Percentiles rank a stretch among this genome's conserved stretches.
Evolutionary conservation across 176 grass and related monocot species (phyloP).

Genomic region (Triticum urartu): DNA sequence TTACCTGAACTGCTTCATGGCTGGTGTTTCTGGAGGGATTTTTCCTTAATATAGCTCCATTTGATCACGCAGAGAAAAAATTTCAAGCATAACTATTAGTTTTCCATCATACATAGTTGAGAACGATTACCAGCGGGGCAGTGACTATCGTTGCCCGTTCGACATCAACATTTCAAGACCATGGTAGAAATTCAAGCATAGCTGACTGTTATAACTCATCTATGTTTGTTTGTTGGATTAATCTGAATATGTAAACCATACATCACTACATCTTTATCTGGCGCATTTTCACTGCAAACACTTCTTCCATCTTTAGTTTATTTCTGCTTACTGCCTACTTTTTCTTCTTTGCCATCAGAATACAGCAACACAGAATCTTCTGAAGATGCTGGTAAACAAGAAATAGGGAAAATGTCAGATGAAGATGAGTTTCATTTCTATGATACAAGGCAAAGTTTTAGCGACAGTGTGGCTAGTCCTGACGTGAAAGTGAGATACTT

Average conservation of each 20-base stretch:
- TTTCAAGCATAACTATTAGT: background rate
- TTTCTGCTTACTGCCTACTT: constrained; percentile 6
- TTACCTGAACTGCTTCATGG: background rate
- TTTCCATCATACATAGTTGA: background rate
- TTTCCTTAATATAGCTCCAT: background rate
- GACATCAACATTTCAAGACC: background rate
- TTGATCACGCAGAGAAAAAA: background rate
- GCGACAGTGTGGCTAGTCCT: constrained; percentile 41
- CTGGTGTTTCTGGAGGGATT: background rate
- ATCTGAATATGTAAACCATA: constrained; percentile 1
- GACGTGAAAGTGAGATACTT: constrained; percentile 34
- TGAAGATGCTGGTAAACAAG: constrained; percentile 85
- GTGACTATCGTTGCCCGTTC: background rate
- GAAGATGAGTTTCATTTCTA: constrained; percentile 78
- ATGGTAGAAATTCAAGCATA: background rate
- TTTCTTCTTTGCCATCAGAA: constrained; percentile 53
- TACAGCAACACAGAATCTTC: constrained; percentile 93
- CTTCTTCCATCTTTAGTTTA: constrained; percentile 6
- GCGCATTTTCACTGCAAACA: background rate
- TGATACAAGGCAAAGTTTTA: constrained; percentile 82
- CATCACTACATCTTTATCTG: background rate
- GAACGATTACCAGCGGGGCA: background rate
- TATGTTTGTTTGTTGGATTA: background rate
- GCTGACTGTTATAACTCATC: constrained; percentile 2
- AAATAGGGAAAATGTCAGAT: constrained; percentile 60